These are phyloP conservation scores for Microdochium nivale DNA, from an alignment of 2,329 filamentous ascomycete genomes.

Conservation along the genomic window DNA sequence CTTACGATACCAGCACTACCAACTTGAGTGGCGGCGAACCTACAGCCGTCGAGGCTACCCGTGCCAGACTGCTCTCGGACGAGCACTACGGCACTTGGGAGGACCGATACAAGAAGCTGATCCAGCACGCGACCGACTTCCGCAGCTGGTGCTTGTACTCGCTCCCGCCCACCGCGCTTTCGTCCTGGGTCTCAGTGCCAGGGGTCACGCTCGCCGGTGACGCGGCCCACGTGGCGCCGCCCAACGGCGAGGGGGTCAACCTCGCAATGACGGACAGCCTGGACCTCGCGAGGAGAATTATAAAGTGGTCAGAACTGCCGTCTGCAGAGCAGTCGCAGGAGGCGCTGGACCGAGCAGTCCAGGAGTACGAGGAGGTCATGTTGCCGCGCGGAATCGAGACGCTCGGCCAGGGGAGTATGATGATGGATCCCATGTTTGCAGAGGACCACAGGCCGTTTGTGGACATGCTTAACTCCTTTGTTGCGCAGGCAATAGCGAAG, in stretches of 20 bases:
- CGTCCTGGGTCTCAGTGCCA: slow-evolving; percentile 10
- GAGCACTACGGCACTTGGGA: background rate
- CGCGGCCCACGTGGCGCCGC: slow-evolving; percentile 32
- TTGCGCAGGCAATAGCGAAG: background rate
- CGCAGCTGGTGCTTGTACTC: slow-evolving; percentile 22
- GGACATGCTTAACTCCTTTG: background rate
- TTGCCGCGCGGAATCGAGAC: background rate
- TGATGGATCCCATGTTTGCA: background rate
- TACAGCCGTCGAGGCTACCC: background rate
- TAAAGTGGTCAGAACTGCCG: background rate
- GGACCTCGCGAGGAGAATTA: background rate
- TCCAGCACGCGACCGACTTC: slow-evolving; percentile 8
- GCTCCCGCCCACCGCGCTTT: slow-evolving; percentile 4
- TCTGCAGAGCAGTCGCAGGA: background rate
- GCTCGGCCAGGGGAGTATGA: background rate
- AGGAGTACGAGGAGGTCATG: background rate
- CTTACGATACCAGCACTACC: background rate
- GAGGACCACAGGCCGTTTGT: background rate
- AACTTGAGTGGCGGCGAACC: too few species aligned
- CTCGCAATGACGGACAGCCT: background rate
- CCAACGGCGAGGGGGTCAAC: background rate
- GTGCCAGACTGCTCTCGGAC: background rate
- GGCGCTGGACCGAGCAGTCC: background rate
- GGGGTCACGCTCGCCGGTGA: slow-evolving; percentile 43
- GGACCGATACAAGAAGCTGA: background rate